Evolutionary conservation across 495 filamentous ascomycete genomes (phyloP).

Genomic region (Lasiosphaeria miniovina): DNA sequence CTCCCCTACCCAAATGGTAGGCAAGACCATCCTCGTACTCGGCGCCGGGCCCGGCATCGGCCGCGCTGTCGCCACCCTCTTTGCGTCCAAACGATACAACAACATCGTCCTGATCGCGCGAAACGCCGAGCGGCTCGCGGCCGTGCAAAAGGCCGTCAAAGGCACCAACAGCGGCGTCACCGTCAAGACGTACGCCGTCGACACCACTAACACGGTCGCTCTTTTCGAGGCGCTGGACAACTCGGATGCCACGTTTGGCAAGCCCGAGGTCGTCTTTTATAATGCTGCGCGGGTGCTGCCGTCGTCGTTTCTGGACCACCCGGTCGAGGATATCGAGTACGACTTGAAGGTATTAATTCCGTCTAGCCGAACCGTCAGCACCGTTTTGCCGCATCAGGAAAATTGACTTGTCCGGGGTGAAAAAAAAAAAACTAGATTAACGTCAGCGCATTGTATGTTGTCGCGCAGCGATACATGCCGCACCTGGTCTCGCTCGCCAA

Average conservation of each 20-base stretch:
- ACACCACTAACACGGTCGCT: slow-evolving; percentile 29
- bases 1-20: no score
- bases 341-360: slow-evolving; percentile 33
- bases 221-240: slow-evolving; percentile 28
- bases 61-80: slow-evolving; percentile 30
- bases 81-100: slow-evolving; percentile 35
- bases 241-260: slow-evolving; percentile 27
- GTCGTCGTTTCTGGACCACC: slow-evolving; percentile 25
- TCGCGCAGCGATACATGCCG: slow-evolving; percentile 34
- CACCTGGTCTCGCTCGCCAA: slow-evolving; percentile 27
- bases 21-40: slow-evolving; percentile 31
- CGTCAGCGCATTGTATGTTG: slow-evolving; percentile 35
- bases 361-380: no score
- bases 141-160: slow-evolving; percentile 18
- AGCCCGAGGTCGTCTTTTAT: slow-evolving; percentile 36
- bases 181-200: slow-evolving; percentile 30
- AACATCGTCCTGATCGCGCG: slow-evolving; percentile 40
- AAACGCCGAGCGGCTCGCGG: slow-evolving; percentile 29
- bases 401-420: no score
- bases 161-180: slow-evolving; percentile 13
- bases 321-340: slow-evolving; percentile 34
- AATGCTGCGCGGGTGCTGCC: slow-evolving; percentile 39
- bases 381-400: no score
- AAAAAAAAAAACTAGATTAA: slow-evolving; percentile 26
- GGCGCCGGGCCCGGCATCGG: slow-evolving; percentile 45